phyloP scores from a whole-genome alignment of 768 basidiomycete genomes.

The Paxillus rubicundulus region DNA sequence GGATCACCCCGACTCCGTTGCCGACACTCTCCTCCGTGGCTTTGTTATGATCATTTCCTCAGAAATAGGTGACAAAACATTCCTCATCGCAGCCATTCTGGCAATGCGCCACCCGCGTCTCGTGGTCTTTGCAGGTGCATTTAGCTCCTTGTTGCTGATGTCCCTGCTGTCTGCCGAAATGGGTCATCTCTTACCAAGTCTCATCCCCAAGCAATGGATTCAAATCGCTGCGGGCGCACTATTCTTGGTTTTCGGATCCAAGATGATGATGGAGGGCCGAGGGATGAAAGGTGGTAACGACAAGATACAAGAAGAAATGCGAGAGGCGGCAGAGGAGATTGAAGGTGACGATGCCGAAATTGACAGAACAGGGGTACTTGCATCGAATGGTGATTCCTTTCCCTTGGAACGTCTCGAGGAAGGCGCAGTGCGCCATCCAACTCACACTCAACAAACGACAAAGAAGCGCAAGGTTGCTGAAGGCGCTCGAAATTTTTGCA shows the following conservation, averaged over 20 bases:
- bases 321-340: constrained; percentile 94
- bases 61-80: constrained; percentile 96
- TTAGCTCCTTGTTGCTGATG: constrained; percentile 88
- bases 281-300: constrained; percentile 75
- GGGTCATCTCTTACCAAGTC: constrained; percentile 83
- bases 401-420: constrained; percentile 78
- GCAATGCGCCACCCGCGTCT: constrained; percentile 90
- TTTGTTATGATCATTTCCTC: constrained; percentile 91
- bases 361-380: constrained; percentile 39
- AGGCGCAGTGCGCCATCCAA: constrained; percentile 38
- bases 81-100: constrained; percentile 82
- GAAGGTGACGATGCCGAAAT: constrained; percentile 67
- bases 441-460: constrained; percentile 14
- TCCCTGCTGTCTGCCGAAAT: constrained; percentile 90
- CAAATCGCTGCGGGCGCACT: constrained; percentile 73
- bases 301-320: constrained; percentile 92
- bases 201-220: constrained; percentile 71
- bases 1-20: constrained; percentile 9
- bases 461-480: constrained; percentile 41
- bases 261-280: constrained; percentile 85
- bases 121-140: constrained; percentile 85
- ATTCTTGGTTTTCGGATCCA: constrained; percentile 86
- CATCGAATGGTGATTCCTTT: constrained; percentile 42
- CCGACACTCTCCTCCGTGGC: constrained; percentile 65
- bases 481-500: constrained; percentile 78